phyloP scores from a whole-genome alignment of 1,284 basidiomycete genomes.

The Sphaerobolus stellatus region DNA sequence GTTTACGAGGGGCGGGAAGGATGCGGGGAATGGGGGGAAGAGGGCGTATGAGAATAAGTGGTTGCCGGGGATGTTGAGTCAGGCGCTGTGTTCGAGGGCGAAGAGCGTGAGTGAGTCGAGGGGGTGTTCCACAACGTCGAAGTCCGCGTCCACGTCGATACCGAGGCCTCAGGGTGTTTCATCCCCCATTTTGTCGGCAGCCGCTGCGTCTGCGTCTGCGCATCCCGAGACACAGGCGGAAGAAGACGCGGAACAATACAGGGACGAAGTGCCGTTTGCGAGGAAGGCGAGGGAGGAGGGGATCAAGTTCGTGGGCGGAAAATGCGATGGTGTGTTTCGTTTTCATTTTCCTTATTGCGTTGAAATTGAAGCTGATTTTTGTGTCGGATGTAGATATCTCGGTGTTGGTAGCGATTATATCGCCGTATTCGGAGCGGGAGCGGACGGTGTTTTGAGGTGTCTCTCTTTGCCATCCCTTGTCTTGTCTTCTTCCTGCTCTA shows the following conservation, averaged over 20 bases:
- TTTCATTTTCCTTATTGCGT: not conserved
- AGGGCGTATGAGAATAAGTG: constrained; percentile 38
- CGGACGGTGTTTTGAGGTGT: no score
- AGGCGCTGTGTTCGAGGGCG: constrained; percentile 71
- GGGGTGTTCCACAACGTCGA: not conserved
- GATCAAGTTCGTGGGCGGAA: constrained; percentile 64
- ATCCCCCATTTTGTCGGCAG: not conserved
- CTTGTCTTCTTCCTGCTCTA: no score
- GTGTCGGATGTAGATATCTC: constrained; percentile 54
- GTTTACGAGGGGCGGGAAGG: constrained; percentile 44
- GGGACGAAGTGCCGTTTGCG: constrained; percentile 70
- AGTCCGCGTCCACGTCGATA: not conserved
- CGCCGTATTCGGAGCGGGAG: constrained; percentile 18
- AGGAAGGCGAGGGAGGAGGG: constrained; percentile 64
- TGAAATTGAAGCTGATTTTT: not conserved
- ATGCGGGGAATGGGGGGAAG: constrained; percentile 21
- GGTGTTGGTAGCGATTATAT: constrained; percentile 40
- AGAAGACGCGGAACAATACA: no score
- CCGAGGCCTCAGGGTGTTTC: not conserved
- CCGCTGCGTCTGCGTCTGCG: not conserved
- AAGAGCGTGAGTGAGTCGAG: constrained; percentile 51
- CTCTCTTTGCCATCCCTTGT: no score
- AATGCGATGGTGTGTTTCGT: constrained; percentile 61
- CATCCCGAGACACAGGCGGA: no score
- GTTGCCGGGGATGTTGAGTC: constrained; percentile 64